Evolutionary conservation across 495 filamentous ascomycete genomes (phyloP).

Genomic region (Daldinia grandis): DNA sequence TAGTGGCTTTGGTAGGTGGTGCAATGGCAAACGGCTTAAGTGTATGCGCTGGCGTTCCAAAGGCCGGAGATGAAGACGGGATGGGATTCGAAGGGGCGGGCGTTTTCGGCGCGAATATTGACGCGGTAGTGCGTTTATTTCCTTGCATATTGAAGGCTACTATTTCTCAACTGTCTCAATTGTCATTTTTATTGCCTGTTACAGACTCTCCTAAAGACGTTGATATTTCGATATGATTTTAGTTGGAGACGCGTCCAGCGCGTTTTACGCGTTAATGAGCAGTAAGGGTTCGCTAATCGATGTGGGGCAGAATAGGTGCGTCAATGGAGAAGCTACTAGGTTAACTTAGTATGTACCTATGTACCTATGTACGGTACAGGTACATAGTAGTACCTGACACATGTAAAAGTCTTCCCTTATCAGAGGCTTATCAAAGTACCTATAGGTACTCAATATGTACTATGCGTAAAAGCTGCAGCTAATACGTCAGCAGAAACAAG

Average conservation of each 20-base stretch:
- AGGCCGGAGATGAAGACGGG: constrained; percentile 88
- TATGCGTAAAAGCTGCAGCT: not conserved
- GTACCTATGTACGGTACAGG: too few species aligned
- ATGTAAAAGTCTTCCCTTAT: not conserved
- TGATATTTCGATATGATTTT: constrained; percentile 23
- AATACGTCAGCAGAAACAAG: constrained; percentile 4
- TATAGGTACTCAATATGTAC: not conserved
- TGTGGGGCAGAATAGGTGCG: constrained; percentile 6
- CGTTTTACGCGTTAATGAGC: constrained; percentile 45
- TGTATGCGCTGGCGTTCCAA: constrained; percentile 82
- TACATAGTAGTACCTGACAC: not conserved
- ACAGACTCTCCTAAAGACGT: not conserved
- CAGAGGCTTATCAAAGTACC: not conserved
- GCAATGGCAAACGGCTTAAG: constrained; percentile 65
- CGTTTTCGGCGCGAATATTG: constrained; percentile 52
- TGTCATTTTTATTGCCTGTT: constrained; percentile 6
- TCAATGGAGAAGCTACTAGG: not conserved
- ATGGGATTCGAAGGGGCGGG: constrained; percentile 61
- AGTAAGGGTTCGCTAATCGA: constrained; percentile 9
- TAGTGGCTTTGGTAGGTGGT: constrained; percentile 69
- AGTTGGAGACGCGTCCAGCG: constrained; percentile 30
- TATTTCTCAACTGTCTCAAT: not conserved
- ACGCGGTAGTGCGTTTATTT: constrained; percentile 46
- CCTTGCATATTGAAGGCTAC: constrained; percentile 38
- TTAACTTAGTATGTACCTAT: too few species aligned